Evolutionary conservation across 768 basidiomycete genomes (phyloP), one percentile per base, ranked within the genome.

Genomic region (Pisolithus tinctorius): DNA sequence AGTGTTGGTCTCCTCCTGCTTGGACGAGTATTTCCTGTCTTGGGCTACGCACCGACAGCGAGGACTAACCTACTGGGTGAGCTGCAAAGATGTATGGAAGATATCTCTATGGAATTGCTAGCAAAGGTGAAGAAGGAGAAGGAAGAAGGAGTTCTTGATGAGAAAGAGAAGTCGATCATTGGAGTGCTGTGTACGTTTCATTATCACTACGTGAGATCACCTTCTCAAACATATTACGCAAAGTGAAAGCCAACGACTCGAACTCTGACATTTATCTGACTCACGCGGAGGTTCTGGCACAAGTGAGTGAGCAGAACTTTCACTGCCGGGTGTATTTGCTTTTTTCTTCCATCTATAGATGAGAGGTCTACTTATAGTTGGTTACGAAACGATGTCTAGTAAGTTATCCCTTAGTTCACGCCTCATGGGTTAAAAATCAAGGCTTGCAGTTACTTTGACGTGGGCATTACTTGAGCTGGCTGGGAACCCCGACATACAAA

Each of bases 391-490:
- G 1, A 58, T 50, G 2, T 54, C 63, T 1, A 39, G 58, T 64
- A 45, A 13, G 62, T 45, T 13, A 3, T 52, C 29, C 4, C 5
- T 10, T 31, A 13, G 3, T 0, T 36, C 7, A 20, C 9, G 1
- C 25, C 2, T 23, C 14, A 8, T 14, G 17, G n/a, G 13, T 14
- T 36, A 17, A 14, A n/a, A 1, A 4, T 42, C 11, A 0, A 13
- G 20, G 20, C 20, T 26, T 9, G 16, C 36, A 64, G 63, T 58
- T 13, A 57, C 30, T 27, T 34, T 64, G 37, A 60, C 53, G 6
- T 83, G 81, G 80, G 74, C 78, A 1, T 66, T 84, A 0, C 73
- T 83, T 14, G 81, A 83, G 54, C 69, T 83, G 0, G 71, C 67
- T 2, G 69, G 20, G 20, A 20, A 20, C 20, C 20, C 20, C 20